Conservation (phyloP, 768 basidiomycete species). For the Pholiota conissans region DNA sequence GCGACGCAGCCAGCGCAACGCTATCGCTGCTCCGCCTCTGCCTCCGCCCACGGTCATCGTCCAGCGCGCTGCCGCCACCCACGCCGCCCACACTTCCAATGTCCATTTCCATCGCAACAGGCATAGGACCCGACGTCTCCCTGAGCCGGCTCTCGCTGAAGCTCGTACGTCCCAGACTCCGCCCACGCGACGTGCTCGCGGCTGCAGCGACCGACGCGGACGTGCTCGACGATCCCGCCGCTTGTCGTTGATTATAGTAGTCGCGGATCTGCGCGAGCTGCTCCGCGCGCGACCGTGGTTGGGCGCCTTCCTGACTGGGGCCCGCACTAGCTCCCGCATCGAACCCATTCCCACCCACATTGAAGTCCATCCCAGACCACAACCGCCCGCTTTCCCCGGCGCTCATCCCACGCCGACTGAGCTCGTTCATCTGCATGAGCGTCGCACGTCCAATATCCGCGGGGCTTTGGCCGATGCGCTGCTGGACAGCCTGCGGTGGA, state of each 20-base stretch:
- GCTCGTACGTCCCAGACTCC: background rate
- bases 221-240: background rate
- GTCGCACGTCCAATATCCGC: conserved; percentile 64
- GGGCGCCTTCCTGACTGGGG: too few relatives aligned
- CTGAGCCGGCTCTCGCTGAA: conserved; percentile 6
- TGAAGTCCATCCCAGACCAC: background rate
- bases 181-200: conserved; percentile 32
- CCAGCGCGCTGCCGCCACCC: background rate
- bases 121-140: background rate
- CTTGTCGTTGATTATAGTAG: background rate
- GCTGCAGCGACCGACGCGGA: conserved; percentile 7
- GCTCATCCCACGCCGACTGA: conserved; percentile 60
- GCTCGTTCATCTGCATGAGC: conserved; percentile 78
- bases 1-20: background rate
- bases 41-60: background rate
- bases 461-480: conserved; percentile 32
- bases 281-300: conserved; percentile 40
- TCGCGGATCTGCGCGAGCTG: conserved; percentile 7
- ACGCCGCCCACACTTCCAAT: too few relatives aligned
- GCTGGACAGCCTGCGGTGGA: conserved; percentile 55
- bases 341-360: background rate
- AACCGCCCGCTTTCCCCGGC: conserved; percentile 20
- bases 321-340: background rate
- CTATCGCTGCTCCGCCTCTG: conserved; percentile 2
- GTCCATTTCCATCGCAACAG: background rate